Conservation (phyloP, 768 basidiomycete genomes). For the Hygrophorus russula region DNA sequence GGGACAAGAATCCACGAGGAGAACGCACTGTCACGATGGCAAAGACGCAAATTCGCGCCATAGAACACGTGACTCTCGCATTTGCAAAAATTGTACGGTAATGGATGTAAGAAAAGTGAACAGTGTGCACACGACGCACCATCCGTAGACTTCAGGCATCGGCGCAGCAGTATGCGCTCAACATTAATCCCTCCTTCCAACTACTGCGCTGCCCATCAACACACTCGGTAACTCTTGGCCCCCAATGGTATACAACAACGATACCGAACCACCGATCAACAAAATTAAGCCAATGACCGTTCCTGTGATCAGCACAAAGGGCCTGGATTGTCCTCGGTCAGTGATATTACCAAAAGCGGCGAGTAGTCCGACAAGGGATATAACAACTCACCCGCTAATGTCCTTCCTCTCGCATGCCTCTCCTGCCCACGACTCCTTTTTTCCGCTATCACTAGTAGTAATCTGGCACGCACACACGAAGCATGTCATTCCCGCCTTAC, state of each 20-base stretch:
- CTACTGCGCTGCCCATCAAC: constrained; percentile 46
- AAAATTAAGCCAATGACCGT: constrained; percentile 55
- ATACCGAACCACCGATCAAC: constrained; percentile 55
- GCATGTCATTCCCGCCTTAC: constrained; percentile 46
- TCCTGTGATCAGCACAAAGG: constrained; percentile 65
- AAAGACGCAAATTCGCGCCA: no score
- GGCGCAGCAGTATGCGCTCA: no score
- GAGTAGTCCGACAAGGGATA: neutral
- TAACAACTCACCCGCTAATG: constrained; percentile 56
- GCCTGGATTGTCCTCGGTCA: constrained; percentile 25
- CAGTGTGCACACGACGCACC: no score
- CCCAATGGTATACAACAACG: constrained; percentile 54
- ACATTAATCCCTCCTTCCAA: constrained; percentile 37
- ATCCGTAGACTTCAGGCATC: no score
- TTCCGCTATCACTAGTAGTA: constrained; percentile 38
- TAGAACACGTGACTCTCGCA: no score
- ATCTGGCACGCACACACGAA: constrained; percentile 42
- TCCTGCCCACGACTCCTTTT: constrained; percentile 64
- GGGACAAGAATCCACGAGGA: no score
- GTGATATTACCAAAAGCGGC: no score
- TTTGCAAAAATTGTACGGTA: no score
- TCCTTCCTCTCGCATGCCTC: constrained; percentile 69
- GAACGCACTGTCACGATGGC: no score
- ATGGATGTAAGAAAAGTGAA: no score
- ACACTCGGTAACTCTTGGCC: constrained; percentile 61